These are phyloP conservation scores for Datura wrightii DNA, from an alignment of 257 asterid species.

Conservation along the genomic window DNA sequence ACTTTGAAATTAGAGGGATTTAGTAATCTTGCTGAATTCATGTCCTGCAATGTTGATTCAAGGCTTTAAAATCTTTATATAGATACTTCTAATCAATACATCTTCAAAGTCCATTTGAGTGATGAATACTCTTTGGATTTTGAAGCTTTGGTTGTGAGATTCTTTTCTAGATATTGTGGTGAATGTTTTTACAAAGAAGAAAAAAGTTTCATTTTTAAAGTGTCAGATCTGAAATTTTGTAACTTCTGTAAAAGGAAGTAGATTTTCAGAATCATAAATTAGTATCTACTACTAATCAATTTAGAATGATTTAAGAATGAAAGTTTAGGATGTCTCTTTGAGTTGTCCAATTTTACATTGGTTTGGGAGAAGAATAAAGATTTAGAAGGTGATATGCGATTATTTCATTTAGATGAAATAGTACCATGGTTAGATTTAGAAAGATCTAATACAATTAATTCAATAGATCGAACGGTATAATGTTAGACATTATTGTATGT, in stretches of 20 bases:
- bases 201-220: neutral
- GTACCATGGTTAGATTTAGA: too few relatives aligned
- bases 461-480: too few relatives aligned
- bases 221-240: neutral
- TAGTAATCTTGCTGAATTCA: neutral
- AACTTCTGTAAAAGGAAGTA: neutral
- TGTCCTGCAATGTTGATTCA: neutral
- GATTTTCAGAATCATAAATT: neutral
- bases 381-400: too few relatives aligned
- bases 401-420: too few relatives aligned
- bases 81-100: neutral
- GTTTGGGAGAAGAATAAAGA: too few relatives aligned
- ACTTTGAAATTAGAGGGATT: neutral
- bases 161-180: neutral
- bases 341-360: too few relatives aligned
- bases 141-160: neutral
- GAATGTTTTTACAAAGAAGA: neutral
- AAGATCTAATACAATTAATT: too few relatives aligned
- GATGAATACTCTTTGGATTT: neutral
- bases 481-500: too few relatives aligned
- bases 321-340: too few relatives aligned
- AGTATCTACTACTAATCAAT: neutral
- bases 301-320: too few relatives aligned
- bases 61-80: neutral
- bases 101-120: neutral